Base-by-base conservation (phyloP, 148 eudicot species). In the Rhododendron ovatum region DNA sequence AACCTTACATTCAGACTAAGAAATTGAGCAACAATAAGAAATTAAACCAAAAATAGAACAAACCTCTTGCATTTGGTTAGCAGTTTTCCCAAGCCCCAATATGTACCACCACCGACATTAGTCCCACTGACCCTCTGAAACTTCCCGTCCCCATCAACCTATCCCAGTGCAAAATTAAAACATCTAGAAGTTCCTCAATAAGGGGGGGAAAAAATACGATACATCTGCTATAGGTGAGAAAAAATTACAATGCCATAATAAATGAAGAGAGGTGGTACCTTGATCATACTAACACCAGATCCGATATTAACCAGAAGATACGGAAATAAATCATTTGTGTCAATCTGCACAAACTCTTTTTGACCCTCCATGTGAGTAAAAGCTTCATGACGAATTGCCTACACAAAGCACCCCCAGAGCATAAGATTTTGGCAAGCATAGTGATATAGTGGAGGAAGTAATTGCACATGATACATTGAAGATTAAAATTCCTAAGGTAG, bases 331-430 rank as follows among this genome's bases (percentile, higher is more conserved):
- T 97, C 98, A 89, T 92, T 97, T 17, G 94, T 95, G 89, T 97
- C 99, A 61, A 97, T 95, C 90, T 94, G 99, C 91, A 95, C 96
- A 69, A 97, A 97, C 91, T 94, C 96, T 86, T 97, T 97, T 53
- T 89, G 94, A 85, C 99, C 98, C 85, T 97, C 99, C 90, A 89
- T 95, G 89, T 97, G 99, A 1, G 98, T 95, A 81, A 95, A 97
- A 82, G 99, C 99, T 93, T 97, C 98, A 88, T 97, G 99, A 85
- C 99, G 96, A 83, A 97, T 97, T 59, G 99, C 98, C 99, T 96
- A 55, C 81, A 14, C 28, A 85, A 63, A 83, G 50, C 74, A 80
- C 22, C 37, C 37, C 30, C 18, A 82, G 59, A 47, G 5, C n/a
- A 63, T 82, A 47, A 82, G 63, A 77, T 24, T 82, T 48, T 37